Conservation (phyloP, 202 grass and related monocot species). For the Elaeis oleifera region DNA sequence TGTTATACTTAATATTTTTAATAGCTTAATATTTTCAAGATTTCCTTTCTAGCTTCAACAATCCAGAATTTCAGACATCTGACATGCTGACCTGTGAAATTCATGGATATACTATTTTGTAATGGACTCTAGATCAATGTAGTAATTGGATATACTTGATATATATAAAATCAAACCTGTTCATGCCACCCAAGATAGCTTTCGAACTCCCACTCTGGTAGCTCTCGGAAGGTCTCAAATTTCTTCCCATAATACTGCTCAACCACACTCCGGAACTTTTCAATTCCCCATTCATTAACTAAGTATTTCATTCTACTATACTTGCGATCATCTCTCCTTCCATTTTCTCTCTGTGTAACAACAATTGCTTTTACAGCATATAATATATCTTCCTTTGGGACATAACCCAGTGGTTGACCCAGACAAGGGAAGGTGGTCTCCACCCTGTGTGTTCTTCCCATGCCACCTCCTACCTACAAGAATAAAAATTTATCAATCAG, state of each 20-base stretch:
- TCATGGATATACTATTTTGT: too few species aligned
- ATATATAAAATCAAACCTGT: background rate
- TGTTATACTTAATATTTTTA: too few species aligned
- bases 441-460: constrained; percentile 9
- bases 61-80: too few species aligned
- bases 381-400: background rate
- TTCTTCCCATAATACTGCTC: constrained; percentile 1
- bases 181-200: constrained; percentile 12
- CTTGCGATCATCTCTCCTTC: constrained; percentile 6
- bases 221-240: background rate
- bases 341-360: constrained; percentile 7
- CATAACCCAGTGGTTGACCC: background rate
- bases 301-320: constrained; percentile 14
- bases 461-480: background rate
- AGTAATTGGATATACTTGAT: background rate
- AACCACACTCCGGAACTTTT: constrained; percentile 2
- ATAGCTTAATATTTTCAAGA: too few species aligned
- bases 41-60: too few species aligned
- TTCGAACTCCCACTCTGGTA: constrained; percentile 11
- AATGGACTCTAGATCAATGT: background rate
- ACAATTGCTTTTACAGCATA: constrained; percentile 13
- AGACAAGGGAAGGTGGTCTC: constrained; percentile 6
- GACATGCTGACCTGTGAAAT: too few species aligned
- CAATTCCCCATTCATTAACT: constrained; percentile 8
- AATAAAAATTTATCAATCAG: too few species aligned